Conservation (phyloP, 2,329 filamentous ascomycete genomes). For the Alternaria gansuensis region DNA sequence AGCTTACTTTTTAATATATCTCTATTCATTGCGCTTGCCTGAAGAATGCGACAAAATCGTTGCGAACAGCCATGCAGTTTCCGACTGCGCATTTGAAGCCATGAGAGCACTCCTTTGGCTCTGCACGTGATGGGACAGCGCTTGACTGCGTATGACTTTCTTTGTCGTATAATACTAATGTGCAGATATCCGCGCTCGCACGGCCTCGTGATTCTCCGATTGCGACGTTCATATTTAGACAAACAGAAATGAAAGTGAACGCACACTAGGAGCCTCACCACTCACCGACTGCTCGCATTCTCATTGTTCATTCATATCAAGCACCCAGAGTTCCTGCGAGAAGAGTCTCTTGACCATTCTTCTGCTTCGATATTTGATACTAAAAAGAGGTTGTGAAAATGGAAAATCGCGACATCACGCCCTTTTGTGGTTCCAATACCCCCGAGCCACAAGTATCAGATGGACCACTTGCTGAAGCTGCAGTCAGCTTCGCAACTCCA, state of each 20-base stretch:
- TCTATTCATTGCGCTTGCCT: no score
- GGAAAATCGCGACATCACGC: conserved; percentile 9
- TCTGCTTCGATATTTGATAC: neutral
- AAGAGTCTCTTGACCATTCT: neutral
- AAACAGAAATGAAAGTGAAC: conserved; percentile 1
- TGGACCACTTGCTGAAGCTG: neutral
- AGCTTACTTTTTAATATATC: no score
- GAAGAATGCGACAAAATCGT: no score
- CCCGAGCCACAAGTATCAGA: neutral
- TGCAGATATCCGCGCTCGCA: conserved; percentile 9
- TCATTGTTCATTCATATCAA: neutral
- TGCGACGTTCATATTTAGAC: neutral
- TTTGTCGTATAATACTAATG: conserved; percentile 4
- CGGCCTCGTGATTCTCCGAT: neutral
- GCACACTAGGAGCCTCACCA: neutral
- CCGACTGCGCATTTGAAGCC: neutral
- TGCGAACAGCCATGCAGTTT: no score
- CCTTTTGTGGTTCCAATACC: conserved; percentile 12
- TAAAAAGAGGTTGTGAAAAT: conserved; percentile 1
- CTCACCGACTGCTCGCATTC: neutral
- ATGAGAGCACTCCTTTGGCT: neutral
- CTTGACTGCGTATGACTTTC: neutral
- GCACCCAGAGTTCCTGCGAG: neutral
- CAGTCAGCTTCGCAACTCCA: neutral
- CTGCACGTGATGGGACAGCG: neutral